Conservation (phyloP, 2,329 filamentous ascomycete species). For the Arthrobotrys pseudoclavata region DNA sequence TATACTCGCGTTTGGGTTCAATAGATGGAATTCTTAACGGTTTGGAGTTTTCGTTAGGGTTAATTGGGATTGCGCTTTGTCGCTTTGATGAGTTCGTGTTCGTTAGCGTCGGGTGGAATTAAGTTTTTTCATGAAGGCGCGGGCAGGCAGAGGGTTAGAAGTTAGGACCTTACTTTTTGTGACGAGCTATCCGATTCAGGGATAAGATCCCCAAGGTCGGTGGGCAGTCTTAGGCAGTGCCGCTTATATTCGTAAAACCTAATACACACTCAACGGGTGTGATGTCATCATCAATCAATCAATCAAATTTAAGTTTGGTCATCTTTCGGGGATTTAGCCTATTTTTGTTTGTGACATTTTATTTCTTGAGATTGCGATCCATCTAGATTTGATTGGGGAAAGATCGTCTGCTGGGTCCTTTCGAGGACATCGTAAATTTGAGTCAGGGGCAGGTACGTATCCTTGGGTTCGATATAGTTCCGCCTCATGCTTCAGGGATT, state of each 20-base stretch:
- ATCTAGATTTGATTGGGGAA: background rate
- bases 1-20: slow-evolving; percentile 14
- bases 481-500: background rate
- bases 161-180: background rate
- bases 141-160: background rate
- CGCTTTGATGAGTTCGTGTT: background rate
- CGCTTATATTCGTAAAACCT: slow-evolving; percentile 29
- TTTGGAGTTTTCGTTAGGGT: background rate
- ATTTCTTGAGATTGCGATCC: background rate
- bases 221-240: slow-evolving; percentile 13
- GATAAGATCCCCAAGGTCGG: background rate
- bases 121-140: background rate
- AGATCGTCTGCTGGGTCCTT: background rate
- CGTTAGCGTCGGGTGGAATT: background rate
- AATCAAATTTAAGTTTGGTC: background rate
- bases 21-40: background rate
- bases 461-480: background rate
- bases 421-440: background rate
- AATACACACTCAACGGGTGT: background rate
- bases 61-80: background rate
- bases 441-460: background rate
- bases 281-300: slow-evolving; percentile 20
- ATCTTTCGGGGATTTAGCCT: background rate
- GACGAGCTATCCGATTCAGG: background rate
- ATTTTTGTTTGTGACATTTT: background rate